phyloP scores from a whole-genome alignment of 2,329 filamentous ascomycete genomes.

The Xylaria sp. region DNA sequence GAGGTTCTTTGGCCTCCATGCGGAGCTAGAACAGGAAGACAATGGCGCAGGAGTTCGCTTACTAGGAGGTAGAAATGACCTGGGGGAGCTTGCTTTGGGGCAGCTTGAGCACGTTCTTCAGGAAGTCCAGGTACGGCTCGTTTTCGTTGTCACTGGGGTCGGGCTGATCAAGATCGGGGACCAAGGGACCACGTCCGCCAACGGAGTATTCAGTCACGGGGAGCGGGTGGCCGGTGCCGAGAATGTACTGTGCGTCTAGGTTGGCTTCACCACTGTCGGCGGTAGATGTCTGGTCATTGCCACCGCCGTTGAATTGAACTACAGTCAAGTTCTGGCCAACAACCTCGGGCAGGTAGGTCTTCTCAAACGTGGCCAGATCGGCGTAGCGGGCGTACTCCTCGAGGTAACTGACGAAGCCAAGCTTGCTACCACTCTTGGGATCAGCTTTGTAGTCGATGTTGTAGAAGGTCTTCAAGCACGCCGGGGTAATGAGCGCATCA shows the following conservation, averaged over 20 bases:
- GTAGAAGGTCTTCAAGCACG: conserved; percentile 38
- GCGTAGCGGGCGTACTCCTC: conserved; percentile 40
- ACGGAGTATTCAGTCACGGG: conserved; percentile 39
- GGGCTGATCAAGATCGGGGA: conserved; percentile 40
- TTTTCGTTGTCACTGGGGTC: conserved; percentile 61
- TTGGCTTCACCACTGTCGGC: conserved; percentile 40
- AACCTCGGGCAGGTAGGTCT: conserved; percentile 34
- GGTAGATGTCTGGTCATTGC: conserved; percentile 34
- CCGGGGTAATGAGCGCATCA: conserved; percentile 37
- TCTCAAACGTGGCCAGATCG: conserved; percentile 35
- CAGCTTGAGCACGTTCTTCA: conserved; percentile 66
- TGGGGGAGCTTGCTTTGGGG: conserved; percentile 65
- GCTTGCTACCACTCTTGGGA: conserved; percentile 39
- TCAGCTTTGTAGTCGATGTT: conserved; percentile 38
- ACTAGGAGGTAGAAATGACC: conserved; percentile 66
- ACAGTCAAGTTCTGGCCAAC: conserved; percentile 38
- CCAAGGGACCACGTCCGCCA: conserved; percentile 38
- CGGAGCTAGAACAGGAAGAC: too few species aligned
- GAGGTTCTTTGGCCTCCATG: too few species aligned
- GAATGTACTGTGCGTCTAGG: conserved; percentile 39
- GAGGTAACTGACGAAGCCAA: conserved; percentile 39
- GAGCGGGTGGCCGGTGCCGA: conserved; percentile 36
- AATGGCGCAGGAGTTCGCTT: too few species aligned
- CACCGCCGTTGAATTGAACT: conserved; percentile 35
- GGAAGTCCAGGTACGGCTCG: conserved; percentile 75